These are phyloP conservation scores for Parathielavia appendiculata DNA, from an alignment of 495 filamentous ascomycete genomes.

Conservation along the genomic window DNA sequence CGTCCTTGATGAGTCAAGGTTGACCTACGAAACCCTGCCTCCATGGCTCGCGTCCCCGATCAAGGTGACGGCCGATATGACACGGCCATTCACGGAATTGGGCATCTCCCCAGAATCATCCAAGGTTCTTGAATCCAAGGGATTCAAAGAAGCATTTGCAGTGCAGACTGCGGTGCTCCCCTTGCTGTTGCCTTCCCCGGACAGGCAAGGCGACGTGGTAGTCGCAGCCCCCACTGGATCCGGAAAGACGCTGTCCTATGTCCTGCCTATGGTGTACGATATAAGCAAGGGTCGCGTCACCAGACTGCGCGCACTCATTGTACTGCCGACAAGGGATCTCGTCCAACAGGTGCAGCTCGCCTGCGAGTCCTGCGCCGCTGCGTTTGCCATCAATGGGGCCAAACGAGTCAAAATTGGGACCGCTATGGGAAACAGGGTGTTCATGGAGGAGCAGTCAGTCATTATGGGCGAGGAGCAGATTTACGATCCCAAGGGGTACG, in stretches of 20 bases:
- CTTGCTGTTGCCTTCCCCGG: constrained; percentile 57
- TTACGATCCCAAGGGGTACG: constrained; percentile 35
- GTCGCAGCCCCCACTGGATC: constrained; percentile 89
- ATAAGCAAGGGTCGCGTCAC: constrained; percentile 55
- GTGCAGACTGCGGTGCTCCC: constrained; percentile 80
- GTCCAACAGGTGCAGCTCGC: constrained; percentile 74
- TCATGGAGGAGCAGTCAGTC: constrained; percentile 66
- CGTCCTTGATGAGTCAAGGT: constrained; percentile 45
- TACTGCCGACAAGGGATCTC: constrained; percentile 85
- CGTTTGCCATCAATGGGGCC: constrained; percentile 43
- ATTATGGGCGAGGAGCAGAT: constrained; percentile 59
- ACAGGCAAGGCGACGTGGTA: constrained; percentile 66
- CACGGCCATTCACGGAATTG: constrained; percentile 57
- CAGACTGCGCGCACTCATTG: constrained; percentile 67
- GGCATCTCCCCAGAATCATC: constrained; percentile 39
- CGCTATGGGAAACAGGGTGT: constrained; percentile 69
- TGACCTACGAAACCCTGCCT: constrained; percentile 54
- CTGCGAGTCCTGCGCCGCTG: constrained; percentile 58
- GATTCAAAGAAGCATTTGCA: constrained; percentile 72
- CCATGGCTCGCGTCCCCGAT: constrained; percentile 73
- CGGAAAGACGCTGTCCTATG: constrained; percentile 87
- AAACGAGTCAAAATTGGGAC: constrained; percentile 70
- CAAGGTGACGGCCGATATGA: constrained; percentile 53
- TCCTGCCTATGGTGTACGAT: constrained; percentile 77
- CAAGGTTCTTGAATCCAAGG: constrained; percentile 56